These are phyloP conservation scores for Candida maesae DNA, from an alignment of 805 yeast genomes.

Conservation along the genomic window DNA sequence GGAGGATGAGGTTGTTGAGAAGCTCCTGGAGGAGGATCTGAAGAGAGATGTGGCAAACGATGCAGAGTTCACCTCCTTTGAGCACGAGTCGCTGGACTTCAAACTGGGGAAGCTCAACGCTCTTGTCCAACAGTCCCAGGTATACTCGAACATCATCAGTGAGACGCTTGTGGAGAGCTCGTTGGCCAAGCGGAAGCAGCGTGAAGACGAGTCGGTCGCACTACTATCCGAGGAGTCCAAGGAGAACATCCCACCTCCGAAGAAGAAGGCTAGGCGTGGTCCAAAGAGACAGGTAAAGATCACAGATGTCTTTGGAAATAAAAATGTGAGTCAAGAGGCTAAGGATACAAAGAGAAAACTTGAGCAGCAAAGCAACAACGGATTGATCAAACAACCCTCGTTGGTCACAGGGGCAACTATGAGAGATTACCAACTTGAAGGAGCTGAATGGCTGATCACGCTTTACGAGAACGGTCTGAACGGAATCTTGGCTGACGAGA, in stretches of 20 bases:
- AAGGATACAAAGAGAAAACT: slow-evolving; percentile 24
- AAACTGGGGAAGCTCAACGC: slow-evolving; percentile 66
- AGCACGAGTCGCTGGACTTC: slow-evolving; percentile 44
- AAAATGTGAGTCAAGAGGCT: slow-evolving; percentile 18
- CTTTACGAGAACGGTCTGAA: slow-evolving; percentile 90
- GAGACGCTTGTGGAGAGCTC: slow-evolving; percentile 62
- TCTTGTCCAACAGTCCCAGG: slow-evolving; percentile 81
- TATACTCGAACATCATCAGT: slow-evolving; percentile 82
- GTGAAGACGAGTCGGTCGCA: too few relatives aligned
- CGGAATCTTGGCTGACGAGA: slow-evolving; percentile 95
- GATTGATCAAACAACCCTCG: slow-evolving; percentile 46
- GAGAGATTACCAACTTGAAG: slow-evolving; percentile 85
- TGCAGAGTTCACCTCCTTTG: slow-evolving; percentile 25
- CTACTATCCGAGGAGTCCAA: slow-evolving; percentile 17
- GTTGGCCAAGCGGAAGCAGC: slow-evolving; percentile 31
- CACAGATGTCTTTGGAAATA: slow-evolving; percentile 24
- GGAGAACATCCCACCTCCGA: slow-evolving; percentile 9
- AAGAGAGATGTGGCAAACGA: slow-evolving; percentile 1
- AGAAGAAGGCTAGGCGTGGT: slow-evolving; percentile 10
- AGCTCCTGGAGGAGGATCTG: slow-evolving; percentile 13
- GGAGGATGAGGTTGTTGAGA: slow-evolving; percentile 21
- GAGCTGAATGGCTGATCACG: slow-evolving; percentile 86
- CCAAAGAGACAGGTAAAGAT: slow-evolving; percentile 10
- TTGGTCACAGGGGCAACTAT: slow-evolving; percentile 53
- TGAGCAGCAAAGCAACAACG: background rate